phyloP scores from a whole-genome alignment of 2,329 filamentous ascomycete genomes.

The Colletotrichum graminicola region DNA sequence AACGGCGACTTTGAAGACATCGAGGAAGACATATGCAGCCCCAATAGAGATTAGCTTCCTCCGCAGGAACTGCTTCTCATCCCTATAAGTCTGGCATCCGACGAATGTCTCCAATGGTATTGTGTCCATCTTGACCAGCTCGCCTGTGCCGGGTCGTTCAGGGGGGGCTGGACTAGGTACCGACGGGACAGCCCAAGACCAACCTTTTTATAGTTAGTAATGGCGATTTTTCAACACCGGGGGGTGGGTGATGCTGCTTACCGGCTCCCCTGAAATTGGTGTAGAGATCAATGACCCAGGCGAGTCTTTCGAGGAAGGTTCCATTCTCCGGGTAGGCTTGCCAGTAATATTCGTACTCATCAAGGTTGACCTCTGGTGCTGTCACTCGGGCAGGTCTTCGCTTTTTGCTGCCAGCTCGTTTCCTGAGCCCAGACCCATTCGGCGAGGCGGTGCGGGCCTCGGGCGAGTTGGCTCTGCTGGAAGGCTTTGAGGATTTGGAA shows the following conservation, averaged over 20 bases:
- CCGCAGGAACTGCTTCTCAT: constrained; percentile 59
- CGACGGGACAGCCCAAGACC: constrained; percentile 67
- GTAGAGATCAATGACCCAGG: constrained; percentile 69
- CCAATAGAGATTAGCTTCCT: constrained; percentile 61
- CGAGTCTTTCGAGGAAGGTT: constrained; percentile 62
- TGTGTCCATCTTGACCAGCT: constrained; percentile 55
- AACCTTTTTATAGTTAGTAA: constrained; percentile 56
- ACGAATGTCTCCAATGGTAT: constrained; percentile 57
- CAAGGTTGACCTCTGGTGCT: constrained; percentile 32
- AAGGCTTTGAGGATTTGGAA: constrained; percentile 14
- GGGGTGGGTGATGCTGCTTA: constrained; percentile 47
- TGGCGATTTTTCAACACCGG: neutral
- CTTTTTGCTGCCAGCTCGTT: constrained; percentile 30
- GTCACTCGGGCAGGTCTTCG: constrained; percentile 14
- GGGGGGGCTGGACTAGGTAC: constrained; percentile 61
- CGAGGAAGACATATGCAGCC: constrained; percentile 74
- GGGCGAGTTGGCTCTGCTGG: constrained; percentile 26
- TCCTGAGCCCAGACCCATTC: constrained; percentile 9
- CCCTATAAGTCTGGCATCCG: constrained; percentile 61
- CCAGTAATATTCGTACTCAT: constrained; percentile 67
- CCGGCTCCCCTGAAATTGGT: constrained; percentile 67
- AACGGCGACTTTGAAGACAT: constrained; percentile 76
- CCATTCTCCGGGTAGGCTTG: constrained; percentile 67
- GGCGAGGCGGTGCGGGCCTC: neutral
- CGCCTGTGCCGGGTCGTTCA: constrained; percentile 53